Conservation (phyloP, 2,329 filamentous ascomycete genomes). For the Aspergillus transmontanensis region DNA sequence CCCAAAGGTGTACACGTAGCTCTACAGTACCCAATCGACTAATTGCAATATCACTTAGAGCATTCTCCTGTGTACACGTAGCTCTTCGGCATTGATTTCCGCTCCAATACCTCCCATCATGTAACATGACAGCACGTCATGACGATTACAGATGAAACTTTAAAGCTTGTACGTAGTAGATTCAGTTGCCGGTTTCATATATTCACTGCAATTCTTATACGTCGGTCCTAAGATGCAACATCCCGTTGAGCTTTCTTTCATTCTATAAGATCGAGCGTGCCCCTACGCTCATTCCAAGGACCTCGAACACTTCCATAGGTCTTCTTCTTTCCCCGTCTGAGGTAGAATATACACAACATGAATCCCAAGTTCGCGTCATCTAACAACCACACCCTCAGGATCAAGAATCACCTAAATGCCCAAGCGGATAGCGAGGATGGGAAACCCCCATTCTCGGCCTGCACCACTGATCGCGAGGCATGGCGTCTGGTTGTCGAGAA, state of each 20-base stretch:
- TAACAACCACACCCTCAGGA: background rate
- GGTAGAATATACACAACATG: background rate
- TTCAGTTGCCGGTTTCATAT: background rate
- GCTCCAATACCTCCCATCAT: no score
- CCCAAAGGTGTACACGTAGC: no score
- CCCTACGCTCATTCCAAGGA: background rate
- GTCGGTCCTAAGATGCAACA: background rate
- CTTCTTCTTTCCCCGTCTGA: background rate
- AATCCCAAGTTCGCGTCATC: background rate
- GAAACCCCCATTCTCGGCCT: background rate
- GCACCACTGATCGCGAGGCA: background rate
- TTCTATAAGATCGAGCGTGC: background rate
- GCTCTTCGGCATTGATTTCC: no score
- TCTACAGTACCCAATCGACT: no score
- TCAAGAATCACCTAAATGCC: background rate
- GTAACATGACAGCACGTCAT: no score
- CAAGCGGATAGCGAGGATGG: background rate
- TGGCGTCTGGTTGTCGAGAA: background rate
- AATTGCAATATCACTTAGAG: no score
- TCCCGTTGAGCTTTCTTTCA: background rate
- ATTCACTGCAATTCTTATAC: background rate
- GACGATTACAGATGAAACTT: no score
- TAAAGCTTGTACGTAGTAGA: no score
- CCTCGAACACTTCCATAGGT: background rate
- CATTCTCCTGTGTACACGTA: no score